Conservation (phyloP, 495 filamentous ascomycete genomes). For the Penicillium atrosanguineum region DNA sequence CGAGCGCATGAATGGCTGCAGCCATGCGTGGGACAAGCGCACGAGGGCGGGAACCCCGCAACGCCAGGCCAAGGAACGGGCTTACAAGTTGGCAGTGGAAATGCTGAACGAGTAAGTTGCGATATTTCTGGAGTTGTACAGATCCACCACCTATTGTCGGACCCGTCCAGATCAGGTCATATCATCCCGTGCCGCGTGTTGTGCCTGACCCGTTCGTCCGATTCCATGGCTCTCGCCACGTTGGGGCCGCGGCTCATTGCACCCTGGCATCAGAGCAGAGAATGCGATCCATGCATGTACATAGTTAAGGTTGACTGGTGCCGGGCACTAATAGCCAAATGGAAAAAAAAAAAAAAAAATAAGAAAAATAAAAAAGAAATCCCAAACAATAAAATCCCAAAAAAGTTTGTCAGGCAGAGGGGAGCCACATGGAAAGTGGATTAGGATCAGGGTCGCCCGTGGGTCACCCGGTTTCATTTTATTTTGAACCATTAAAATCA, state of each 20-base stretch:
- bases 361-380: neutral
- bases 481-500: constrained; percentile 6
- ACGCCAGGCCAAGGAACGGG: constrained; percentile 32
- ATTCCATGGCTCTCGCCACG: constrained; percentile 15
- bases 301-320: neutral
- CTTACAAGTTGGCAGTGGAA: constrained; percentile 34
- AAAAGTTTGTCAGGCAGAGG: neutral
- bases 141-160: neutral
- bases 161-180: constrained; percentile 1
- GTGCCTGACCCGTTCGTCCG: constrained; percentile 12
- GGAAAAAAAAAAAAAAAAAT: neutral
- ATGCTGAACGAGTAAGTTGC: constrained; percentile 25
- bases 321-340: neutral
- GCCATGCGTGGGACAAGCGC: constrained; percentile 42
- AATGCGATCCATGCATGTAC: neutral
- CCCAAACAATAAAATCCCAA: too few species aligned
- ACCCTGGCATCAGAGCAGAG: neutral
- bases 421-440: constrained; percentile 1
- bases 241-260: constrained; percentile 2
- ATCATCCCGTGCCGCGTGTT: constrained; percentile 18
- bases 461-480: constrained; percentile 13
- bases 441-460: constrained; percentile 23
- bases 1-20: constrained; percentile 38
- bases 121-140: neutral
- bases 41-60: constrained; percentile 23